These are phyloP conservation scores for Neurospora sp. DNA, from an alignment of 495 filamentous ascomycete genomes.

Conservation along the genomic window DNA sequence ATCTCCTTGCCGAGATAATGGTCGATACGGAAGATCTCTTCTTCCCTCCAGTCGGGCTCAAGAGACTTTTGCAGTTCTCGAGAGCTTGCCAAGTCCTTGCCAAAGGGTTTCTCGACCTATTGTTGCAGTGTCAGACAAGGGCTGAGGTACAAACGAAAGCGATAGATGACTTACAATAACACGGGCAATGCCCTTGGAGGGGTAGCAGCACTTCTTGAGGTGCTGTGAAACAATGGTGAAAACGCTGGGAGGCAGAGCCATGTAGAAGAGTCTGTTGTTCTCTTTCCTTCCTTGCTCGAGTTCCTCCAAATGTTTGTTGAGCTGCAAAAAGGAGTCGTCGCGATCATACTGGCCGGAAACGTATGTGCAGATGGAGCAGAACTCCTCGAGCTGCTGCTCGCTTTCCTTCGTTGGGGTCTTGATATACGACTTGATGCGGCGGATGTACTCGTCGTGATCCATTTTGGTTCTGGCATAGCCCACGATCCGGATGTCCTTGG, in stretches of 20 bases:
- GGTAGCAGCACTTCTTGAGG: constrained; percentile 94
- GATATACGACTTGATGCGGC: constrained; percentile 92
- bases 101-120: constrained; percentile 98
- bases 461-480: constrained; percentile 99
- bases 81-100: constrained; percentile 90
- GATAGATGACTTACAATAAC: constrained; percentile 64
- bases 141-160: not conserved
- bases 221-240: constrained; percentile 97
- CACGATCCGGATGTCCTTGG: constrained; percentile 93
- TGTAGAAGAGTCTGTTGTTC: constrained; percentile 94
- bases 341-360: constrained; percentile 95
- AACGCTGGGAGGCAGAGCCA: constrained; percentile 95
- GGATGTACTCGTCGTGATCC: constrained; percentile 92
- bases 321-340: constrained; percentile 84
- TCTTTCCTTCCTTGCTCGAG: constrained; percentile 74
- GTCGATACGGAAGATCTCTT: constrained; percentile 99
- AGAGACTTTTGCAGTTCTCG: constrained; percentile 91
- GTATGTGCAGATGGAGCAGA: constrained; percentile 82
- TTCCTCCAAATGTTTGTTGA: constrained; percentile 82
- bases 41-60: constrained; percentile 97
- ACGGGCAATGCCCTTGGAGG: constrained; percentile 74
- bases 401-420: constrained; percentile 98
- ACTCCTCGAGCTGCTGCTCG: constrained; percentile 85
- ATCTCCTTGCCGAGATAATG: constrained; percentile 99
- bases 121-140: constrained; percentile 4